phyloP scores from a whole-genome alignment of 2,329 filamentous ascomycete genomes.

The Cercospora citrullina region DNA sequence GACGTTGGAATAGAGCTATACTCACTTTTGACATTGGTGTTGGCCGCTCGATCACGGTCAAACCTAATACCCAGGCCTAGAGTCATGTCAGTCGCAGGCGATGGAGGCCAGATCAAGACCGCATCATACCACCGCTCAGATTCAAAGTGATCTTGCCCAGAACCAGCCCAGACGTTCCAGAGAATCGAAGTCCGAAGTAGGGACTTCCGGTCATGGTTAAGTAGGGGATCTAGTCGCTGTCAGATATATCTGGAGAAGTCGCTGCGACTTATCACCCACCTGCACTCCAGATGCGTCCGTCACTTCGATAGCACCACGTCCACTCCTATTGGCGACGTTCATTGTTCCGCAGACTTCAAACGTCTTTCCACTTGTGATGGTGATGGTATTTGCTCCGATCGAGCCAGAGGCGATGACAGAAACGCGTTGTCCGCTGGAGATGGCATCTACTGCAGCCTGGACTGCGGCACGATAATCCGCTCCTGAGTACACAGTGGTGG shows the following conservation, averaged over 20 bases:
- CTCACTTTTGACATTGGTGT: constrained; percentile 53
- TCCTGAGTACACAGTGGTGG: constrained; percentile 52
- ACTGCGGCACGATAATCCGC: constrained; percentile 57
- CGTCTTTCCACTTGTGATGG: constrained; percentile 54
- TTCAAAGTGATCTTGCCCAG: constrained; percentile 58
- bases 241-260: neutral
- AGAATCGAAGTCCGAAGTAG: constrained; percentile 60
- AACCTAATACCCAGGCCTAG: constrained; percentile 55
- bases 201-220: constrained; percentile 59
- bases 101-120: neutral
- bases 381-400: constrained; percentile 56
- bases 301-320: constrained; percentile 57
- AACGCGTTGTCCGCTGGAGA: constrained; percentile 55
- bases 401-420: constrained; percentile 57
- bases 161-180: constrained; percentile 50
- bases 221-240: constrained; percentile 51
- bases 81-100: neutral
- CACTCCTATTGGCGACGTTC: constrained; percentile 45
- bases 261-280: neutral
- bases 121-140: constrained; percentile 49
- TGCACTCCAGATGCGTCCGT: constrained; percentile 49
- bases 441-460: constrained; percentile 55
- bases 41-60: constrained; percentile 56
- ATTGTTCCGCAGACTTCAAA: constrained; percentile 62
- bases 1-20: neutral